A percentile compares a stretch with the other conserved stretches of the same genome.
These are phyloP conservation scores for Hordeum marinum DNA, from an alignment of 176 grass and related monocot genomes.

Conservation along the genomic window DNA sequence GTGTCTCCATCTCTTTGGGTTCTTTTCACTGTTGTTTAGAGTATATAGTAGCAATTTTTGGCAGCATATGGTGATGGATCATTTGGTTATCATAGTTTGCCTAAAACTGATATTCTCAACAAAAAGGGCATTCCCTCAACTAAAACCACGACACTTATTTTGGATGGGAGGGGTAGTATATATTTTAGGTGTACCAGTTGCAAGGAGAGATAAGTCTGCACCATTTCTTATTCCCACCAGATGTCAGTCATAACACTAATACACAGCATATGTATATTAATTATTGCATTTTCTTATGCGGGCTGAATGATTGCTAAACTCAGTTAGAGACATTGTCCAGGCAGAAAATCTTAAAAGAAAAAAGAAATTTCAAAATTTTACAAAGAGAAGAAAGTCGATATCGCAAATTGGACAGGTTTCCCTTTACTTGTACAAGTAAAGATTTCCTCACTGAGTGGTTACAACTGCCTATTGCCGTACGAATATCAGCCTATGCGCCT, in stretches of 20 bases:
- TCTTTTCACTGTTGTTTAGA: too few relatives aligned
- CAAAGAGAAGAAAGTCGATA: background rate
- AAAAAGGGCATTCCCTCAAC: too few relatives aligned
- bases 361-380: background rate
- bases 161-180: too few relatives aligned
- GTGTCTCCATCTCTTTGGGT: too few relatives aligned
- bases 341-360: background rate
- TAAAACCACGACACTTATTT: too few relatives aligned
- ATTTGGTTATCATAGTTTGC: too few relatives aligned
- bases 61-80: too few relatives aligned
- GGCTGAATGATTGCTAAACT: background rate
- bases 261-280: too few relatives aligned
- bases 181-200: background rate
- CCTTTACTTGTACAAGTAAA: background rate
- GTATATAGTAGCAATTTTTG: too few relatives aligned
- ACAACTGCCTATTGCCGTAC: background rate
- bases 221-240: background rate
- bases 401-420: background rate
- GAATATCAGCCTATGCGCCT: background rate
- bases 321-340: background rate
- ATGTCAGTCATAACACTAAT: background rate
- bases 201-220: background rate
- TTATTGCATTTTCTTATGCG: background rate
- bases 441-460: background rate
- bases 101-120: too few relatives aligned